Conservation (phyloP, 192 early-diverging fungal genomes). For the Tieghemiomyces parasiticus region DNA sequence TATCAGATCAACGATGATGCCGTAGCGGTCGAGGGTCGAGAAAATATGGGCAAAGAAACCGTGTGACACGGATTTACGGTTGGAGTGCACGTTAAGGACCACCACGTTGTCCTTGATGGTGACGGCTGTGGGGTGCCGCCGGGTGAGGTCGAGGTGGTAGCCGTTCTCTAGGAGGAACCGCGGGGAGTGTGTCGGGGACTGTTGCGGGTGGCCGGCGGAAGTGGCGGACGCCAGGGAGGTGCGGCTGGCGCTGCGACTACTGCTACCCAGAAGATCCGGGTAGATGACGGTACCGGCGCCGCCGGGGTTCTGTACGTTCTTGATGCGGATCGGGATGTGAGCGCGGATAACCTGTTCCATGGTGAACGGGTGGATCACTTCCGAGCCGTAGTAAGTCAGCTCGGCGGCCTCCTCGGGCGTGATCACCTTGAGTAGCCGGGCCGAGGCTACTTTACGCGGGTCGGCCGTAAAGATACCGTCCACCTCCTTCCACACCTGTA, state of each 20-base stretch:
- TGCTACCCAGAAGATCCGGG: constrained; percentile 44
- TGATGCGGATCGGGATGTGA: constrained; percentile 95
- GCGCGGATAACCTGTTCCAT: constrained; percentile 99
- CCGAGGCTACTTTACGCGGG: constrained; percentile 87
- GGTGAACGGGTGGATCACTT: constrained; percentile 97
- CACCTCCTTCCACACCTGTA: constrained; percentile 99
- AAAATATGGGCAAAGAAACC: constrained; percentile 98
- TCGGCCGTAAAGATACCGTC: constrained; percentile 99
- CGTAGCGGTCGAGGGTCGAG: constrained; percentile 71
- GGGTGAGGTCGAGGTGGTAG: constrained; percentile 51
- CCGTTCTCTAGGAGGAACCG: constrained; percentile 53
- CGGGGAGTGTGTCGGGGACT: constrained; percentile 35
- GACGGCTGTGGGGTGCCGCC: constrained; percentile 83
- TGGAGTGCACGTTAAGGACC: constrained; percentile 94
- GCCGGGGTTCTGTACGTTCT: constrained; percentile 88
- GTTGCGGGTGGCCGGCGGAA: too few relatives aligned
- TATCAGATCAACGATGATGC: constrained; percentile 90
- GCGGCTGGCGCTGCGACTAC: constrained; percentile 18
- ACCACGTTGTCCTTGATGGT: constrained; percentile 96
- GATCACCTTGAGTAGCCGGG: constrained; percentile 76
- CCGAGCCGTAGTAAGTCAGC: constrained; percentile 90
- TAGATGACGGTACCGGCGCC: constrained; percentile 88
- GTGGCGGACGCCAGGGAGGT: constrained; percentile 28
- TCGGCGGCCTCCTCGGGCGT: constrained; percentile 97
- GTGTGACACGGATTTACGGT: constrained; percentile 87